These are phyloP conservation scores for Dysphania ambrosioides DNA, from an alignment of 148 eudicot species.

Conservation along the genomic window DNA sequence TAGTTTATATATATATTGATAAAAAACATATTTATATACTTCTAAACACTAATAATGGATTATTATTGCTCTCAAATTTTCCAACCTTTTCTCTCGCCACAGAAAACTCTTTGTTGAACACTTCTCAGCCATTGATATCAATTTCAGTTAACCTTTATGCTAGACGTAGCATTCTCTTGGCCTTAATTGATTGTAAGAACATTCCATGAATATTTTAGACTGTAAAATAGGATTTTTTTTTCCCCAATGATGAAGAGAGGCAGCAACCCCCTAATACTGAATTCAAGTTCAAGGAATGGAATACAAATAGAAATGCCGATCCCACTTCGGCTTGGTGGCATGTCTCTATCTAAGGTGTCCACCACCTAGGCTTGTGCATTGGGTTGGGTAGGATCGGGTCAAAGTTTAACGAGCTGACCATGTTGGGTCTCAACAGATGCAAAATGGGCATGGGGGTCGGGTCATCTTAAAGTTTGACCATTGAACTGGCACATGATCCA, in stretches of 20 bases:
- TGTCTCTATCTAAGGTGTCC: neutral
- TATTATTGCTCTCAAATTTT: too few species aligned
- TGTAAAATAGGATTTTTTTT: neutral
- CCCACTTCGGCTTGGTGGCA: neutral
- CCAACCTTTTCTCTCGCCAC: neutral
- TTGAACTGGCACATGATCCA: too few species aligned
- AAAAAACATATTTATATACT: neutral
- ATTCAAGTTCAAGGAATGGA: neutral
- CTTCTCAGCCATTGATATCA: neutral
- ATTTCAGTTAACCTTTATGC: neutral
- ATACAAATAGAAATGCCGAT: neutral
- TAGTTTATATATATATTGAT: too few species aligned
- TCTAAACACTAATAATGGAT: neutral
- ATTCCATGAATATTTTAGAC: neutral
- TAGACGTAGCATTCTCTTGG: too few species aligned
- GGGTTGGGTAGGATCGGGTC: too few species aligned
- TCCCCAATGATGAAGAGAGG: neutral
- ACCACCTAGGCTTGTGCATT: too few species aligned
- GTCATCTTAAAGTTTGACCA: too few species aligned
- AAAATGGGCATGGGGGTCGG: too few species aligned
- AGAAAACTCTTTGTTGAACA: neutral
- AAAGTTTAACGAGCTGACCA: too few species aligned
- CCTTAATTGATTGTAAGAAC: neutral
- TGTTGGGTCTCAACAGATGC: too few species aligned
- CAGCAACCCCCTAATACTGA: too few species aligned